Percentiles rank a stretch among this genome's conserved stretches.
Evolutionary conservation across 2,329 filamentous ascomycete genomes (phyloP).

Genomic region (Cercospora sojina): DNA sequence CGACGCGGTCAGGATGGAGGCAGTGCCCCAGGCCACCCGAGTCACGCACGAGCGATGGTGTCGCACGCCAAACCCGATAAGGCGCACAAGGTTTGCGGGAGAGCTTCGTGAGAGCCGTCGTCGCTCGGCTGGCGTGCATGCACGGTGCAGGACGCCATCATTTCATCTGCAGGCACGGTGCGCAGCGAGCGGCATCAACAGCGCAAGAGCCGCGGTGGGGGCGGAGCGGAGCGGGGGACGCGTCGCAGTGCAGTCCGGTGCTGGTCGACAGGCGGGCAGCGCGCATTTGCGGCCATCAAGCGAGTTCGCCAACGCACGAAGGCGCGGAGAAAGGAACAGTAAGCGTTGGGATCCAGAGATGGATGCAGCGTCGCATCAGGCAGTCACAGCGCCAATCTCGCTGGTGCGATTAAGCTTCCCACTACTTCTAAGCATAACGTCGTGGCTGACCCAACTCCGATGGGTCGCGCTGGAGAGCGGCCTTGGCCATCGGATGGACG

Average conservation of each 20-base stretch:
- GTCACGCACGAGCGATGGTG: not conserved
- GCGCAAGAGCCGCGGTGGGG: conserved; percentile 4
- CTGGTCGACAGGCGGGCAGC: not conserved
- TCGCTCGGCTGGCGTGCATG: conserved; percentile 6
- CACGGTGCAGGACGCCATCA: not conserved
- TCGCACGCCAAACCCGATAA: conserved; percentile 21
- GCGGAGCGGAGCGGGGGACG: not conserved
- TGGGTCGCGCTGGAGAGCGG: not conserved
- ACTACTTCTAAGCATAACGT: conserved; percentile 30
- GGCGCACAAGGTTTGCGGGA: conserved; percentile 12
- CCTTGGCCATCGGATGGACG: conserved; percentile 20
- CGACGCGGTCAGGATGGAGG: conserved; percentile 5
- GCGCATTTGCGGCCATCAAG: not conserved
- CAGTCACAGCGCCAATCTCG: conserved; percentile 26
- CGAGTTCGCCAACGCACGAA: conserved; percentile 1
- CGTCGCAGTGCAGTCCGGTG: not conserved
- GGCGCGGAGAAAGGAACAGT: conserved; percentile 10
- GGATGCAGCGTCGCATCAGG: conserved; percentile 24
- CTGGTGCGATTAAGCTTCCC: conserved; percentile 22
- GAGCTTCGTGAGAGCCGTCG: conserved; percentile 13
- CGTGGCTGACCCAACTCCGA: conserved; percentile 16
- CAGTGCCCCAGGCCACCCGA: conserved; percentile 8
- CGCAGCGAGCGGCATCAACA: not conserved
- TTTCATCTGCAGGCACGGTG: not conserved
- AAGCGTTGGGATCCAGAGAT: conserved; percentile 13